These are phyloP conservation scores for Rhodotorula sp. DNA, from an alignment of 1,284 basidiomycete species.

Conservation along the genomic window DNA sequence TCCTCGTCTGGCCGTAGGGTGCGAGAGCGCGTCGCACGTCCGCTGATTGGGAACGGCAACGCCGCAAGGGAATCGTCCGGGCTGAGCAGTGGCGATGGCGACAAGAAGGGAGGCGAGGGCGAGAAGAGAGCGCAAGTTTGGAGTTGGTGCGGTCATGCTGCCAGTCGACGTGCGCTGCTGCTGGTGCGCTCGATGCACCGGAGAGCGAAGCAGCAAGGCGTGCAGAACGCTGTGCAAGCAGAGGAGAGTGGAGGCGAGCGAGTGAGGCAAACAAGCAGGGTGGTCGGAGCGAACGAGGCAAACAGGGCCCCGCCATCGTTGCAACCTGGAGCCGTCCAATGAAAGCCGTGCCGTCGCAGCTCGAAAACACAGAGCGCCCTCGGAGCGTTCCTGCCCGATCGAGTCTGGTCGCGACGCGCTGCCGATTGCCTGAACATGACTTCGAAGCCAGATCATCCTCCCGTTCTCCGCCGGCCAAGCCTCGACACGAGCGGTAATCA, in stretches of 20 bases:
- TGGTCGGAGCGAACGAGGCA: not conserved
- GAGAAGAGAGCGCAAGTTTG: not conserved
- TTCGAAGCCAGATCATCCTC: too few relatives aligned
- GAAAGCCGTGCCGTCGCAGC: too few relatives aligned
- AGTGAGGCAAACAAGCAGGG: not conserved
- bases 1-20: constrained; percentile 7
- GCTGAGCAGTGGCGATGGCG: constrained; percentile 14
- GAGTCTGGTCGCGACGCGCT: too few relatives aligned
- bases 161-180: too few relatives aligned
- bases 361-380: too few relatives aligned
- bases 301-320: not conserved
- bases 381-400: too few relatives aligned
- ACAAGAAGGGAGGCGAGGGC: constrained; percentile 17
- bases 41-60: constrained; percentile 13
- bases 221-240: not conserved
- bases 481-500: too few relatives aligned
- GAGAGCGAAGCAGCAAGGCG: not conserved
- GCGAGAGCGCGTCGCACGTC: constrained; percentile 22
- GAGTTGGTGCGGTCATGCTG: not conserved
- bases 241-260: not conserved
- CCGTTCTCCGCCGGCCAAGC: too few relatives aligned
- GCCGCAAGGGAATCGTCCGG: constrained; percentile 30
- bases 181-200: too few relatives aligned
- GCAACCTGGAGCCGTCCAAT: too few relatives aligned
- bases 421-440: too few relatives aligned